Evolutionary conservation across 148 eudicot genomes (phyloP).

Genomic region (Cornus controversa): DNA sequence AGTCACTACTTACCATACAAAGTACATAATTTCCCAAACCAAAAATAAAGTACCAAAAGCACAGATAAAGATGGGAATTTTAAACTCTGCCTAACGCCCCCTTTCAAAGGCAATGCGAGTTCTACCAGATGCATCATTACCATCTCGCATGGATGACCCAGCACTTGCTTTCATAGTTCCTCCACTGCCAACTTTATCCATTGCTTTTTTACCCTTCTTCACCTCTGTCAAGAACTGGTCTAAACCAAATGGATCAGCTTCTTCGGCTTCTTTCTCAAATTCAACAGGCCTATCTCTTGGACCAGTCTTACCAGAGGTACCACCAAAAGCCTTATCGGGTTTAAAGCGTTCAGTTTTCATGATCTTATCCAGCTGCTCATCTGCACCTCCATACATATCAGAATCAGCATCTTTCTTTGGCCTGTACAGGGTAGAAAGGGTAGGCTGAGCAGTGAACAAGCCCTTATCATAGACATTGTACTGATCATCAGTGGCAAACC

Average conservation of each 20-base stretch:
- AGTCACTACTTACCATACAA: too few relatives aligned
- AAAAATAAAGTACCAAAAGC: too few relatives aligned
- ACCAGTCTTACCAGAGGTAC: slow-evolving; percentile 59
- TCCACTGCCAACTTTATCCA: slow-evolving; percentile 66
- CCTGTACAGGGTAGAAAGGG: slow-evolving; percentile 67
- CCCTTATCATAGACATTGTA: slow-evolving; percentile 84
- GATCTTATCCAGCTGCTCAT: slow-evolving; percentile 75
- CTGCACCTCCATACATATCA: slow-evolving; percentile 78
- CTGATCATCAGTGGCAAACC: slow-evolving; percentile 81
- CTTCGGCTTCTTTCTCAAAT: slow-evolving; percentile 72
- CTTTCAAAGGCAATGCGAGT: slow-evolving; percentile 56
- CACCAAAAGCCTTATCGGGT: slow-evolving; percentile 68
- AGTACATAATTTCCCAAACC: not conserved
- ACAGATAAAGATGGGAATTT: not conserved
- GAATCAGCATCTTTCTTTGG: slow-evolving; percentile 71
- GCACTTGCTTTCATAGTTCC: slow-evolving; percentile 81
- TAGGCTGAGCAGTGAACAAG: slow-evolving; percentile 72
- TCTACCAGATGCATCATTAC: slow-evolving; percentile 56
- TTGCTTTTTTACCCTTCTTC: slow-evolving; percentile 68
- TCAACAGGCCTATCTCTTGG: slow-evolving; percentile 75
- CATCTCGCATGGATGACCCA: slow-evolving; percentile 67
- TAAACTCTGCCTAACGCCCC: slow-evolving; percentile 27
- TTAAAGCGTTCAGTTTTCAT: slow-evolving; percentile 74
- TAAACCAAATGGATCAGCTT: slow-evolving; percentile 83
- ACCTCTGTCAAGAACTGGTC: slow-evolving; percentile 78